Conservation (phyloP, 2,329 filamentous ascomycete genomes). For the Colletotrichum trifolii region DNA sequence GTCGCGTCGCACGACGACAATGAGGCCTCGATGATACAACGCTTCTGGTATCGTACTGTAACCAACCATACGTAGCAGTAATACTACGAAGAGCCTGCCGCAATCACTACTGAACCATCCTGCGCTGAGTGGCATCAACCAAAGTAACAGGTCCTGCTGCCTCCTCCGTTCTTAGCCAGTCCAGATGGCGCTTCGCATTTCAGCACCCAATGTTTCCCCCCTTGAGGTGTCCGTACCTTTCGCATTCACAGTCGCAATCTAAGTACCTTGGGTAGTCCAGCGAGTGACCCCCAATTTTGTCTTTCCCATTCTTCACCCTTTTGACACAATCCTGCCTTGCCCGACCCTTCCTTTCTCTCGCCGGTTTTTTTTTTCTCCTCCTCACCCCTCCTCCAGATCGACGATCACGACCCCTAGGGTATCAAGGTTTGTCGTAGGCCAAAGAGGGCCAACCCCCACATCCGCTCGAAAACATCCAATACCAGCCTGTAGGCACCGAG, state of each 20-base stretch:
- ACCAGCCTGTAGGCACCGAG: no score
- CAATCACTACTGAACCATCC: no score
- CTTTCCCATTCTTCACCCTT: constrained; percentile 23
- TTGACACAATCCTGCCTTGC: neutral
- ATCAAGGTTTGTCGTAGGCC: constrained; percentile 18
- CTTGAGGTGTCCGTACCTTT: neutral
- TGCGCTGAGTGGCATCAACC: no score
- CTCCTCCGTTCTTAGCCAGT: no score
- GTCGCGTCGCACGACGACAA: neutral
- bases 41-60: no score
- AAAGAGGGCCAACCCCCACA: constrained; percentile 17
- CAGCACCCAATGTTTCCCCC: no score
- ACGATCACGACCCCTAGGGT: constrained; percentile 28
- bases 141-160: no score
- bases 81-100: no score
- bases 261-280: neutral
- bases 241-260: no score
- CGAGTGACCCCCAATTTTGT: constrained; percentile 6
- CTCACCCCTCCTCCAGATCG: constrained; percentile 22
- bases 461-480: neutral
- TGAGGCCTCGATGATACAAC: no score
- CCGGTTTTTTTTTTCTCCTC: neutral
- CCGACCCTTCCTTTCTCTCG: neutral
- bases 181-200: no score
- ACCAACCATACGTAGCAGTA: no score